Percentiles rank a stretch among this genome's conserved stretches.
Conservation (phyloP, 139 green algal species). For the Klebsormidium nitens region DNA sequence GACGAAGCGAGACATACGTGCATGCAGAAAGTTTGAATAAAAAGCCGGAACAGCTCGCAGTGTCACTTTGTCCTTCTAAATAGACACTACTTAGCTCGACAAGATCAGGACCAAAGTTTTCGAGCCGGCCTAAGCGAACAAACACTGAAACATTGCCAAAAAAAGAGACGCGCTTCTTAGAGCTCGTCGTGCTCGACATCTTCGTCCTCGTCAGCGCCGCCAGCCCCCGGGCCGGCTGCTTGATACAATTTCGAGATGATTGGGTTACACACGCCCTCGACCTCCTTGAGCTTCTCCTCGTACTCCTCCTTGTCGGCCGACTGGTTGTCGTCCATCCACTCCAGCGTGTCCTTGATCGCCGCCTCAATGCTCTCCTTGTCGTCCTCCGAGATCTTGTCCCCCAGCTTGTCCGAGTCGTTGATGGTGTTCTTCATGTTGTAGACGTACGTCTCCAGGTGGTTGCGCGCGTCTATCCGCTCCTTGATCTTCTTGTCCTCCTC, state of each 20-base stretch:
- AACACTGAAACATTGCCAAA: too few species aligned
- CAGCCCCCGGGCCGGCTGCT: constrained; percentile 43
- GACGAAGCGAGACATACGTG: too few species aligned
- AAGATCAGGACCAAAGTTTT: too few species aligned
- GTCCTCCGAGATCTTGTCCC: constrained; percentile 71
- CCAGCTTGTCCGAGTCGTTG: constrained; percentile 71
- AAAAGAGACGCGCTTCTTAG: constrained; percentile 57
- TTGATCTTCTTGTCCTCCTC: constrained; percentile 54
- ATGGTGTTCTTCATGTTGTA: constrained; percentile 74
- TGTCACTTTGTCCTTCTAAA: too few species aligned
- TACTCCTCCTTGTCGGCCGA: constrained; percentile 81
- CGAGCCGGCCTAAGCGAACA: too few species aligned
- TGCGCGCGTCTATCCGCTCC: constrained; percentile 63
- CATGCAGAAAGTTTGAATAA: too few species aligned
- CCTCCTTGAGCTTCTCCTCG: constrained; percentile 92
- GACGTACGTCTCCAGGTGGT: constrained; percentile 70
- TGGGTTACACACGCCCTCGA: constrained; percentile 85
- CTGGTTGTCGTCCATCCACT: constrained; percentile 89
- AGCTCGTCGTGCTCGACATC: constrained; percentile 85
- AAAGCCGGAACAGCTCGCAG: too few species aligned
- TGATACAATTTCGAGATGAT: constrained; percentile 79
- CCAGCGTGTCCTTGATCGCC: constrained; percentile 81
- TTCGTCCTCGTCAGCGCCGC: constrained; percentile 56
- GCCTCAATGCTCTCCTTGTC: constrained; percentile 81
- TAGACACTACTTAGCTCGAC: too few species aligned